Evolutionary conservation across 2,329 filamentous ascomycete species (phyloP).

Genomic region (Xylariales sp.): DNA sequence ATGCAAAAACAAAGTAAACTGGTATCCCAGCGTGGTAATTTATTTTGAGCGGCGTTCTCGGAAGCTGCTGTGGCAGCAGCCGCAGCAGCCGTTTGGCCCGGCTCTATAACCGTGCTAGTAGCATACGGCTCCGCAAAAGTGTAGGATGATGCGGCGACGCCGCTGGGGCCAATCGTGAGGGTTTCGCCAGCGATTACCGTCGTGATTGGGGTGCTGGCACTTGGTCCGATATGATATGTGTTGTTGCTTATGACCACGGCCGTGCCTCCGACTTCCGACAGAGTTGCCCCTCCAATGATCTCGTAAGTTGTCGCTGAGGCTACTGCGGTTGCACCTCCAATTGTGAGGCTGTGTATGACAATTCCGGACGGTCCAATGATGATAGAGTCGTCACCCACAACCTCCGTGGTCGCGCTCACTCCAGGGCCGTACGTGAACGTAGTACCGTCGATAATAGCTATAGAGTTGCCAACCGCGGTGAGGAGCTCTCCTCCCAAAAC

Average conservation of each 20-base stretch:
- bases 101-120: slow-evolving; percentile 35
- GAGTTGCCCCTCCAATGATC: slow-evolving; percentile 48
- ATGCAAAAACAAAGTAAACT: slow-evolving; percentile 25
- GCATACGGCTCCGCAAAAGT: slow-evolving; percentile 43
- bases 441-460: slow-evolving; percentile 35
- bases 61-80: slow-evolving; percentile 14
- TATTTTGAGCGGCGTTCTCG: slow-evolving; percentile 13
- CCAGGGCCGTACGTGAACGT: slow-evolving; percentile 41
- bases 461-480: slow-evolving; percentile 35
- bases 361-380: slow-evolving; percentile 43
- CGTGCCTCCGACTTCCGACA: slow-evolving; percentile 44
- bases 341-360: slow-evolving; percentile 31
- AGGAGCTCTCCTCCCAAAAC: slow-evolving; percentile 45
- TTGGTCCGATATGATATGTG: slow-evolving; percentile 48
- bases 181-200: slow-evolving; percentile 45
- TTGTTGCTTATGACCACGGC: slow-evolving; percentile 44
- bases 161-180: slow-evolving; percentile 45
- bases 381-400: slow-evolving; percentile 47
- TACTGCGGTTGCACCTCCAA: slow-evolving; percentile 36
- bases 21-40: slow-evolving; percentile 11
- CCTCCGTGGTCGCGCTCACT: slow-evolving; percentile 26
- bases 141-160: slow-evolving; percentile 42
- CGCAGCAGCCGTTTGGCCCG: slow-evolving; percentile 19
- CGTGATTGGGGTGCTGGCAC: slow-evolving; percentile 32
- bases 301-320: slow-evolving; percentile 34